A percentile compares a stretch with the other conserved stretches of the same genome.
Evolutionary conservation across 2,329 filamentous ascomycete species (phyloP).

Genomic region (Sclerotinia subarctica): DNA sequence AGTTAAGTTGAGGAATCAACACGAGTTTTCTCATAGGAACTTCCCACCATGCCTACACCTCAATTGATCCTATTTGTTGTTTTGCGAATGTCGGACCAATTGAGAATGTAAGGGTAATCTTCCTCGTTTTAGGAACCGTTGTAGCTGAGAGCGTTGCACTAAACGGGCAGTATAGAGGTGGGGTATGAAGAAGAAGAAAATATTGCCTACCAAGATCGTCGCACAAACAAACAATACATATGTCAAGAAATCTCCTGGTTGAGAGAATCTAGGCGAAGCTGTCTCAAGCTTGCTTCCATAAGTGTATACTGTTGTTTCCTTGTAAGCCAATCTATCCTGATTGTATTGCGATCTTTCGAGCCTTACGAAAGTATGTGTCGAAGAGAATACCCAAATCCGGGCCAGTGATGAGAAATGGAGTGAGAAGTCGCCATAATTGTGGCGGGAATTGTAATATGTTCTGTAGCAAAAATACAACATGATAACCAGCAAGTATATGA

Average conservation of each 20-base stretch:
- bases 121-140: conserved; percentile 58
- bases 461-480: conserved; percentile 50
- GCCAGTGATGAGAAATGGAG: conserved; percentile 41
- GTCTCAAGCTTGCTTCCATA: conserved; percentile 63
- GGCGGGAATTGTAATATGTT: conserved; percentile 50
- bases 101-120: conserved; percentile 55
- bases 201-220: conserved; percentile 59
- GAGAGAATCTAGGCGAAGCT: conserved; percentile 56
- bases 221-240: conserved; percentile 62
- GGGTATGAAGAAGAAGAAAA: conserved; percentile 40
- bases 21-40: conserved; percentile 50
- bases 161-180: conserved; percentile 62
- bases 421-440: conserved; percentile 41
- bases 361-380: conserved; percentile 65
- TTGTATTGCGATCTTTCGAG: conserved; percentile 25
- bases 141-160: conserved; percentile 50
- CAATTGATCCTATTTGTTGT: conserved; percentile 48
- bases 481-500: conserved; percentile 47
- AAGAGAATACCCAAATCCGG: conserved; percentile 50
- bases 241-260: conserved; percentile 63
- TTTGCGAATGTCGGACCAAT: conserved; percentile 52
- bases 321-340: conserved; percentile 22
- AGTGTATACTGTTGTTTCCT: conserved; percentile 53
- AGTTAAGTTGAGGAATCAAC: conserved; percentile 39
- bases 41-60: conserved; percentile 56